Evolutionary conservation across 1,284 basidiomycete species (phyloP), one percentile per base, ranked within the genome.

Genomic region (Kwoniella shivajii): DNA sequence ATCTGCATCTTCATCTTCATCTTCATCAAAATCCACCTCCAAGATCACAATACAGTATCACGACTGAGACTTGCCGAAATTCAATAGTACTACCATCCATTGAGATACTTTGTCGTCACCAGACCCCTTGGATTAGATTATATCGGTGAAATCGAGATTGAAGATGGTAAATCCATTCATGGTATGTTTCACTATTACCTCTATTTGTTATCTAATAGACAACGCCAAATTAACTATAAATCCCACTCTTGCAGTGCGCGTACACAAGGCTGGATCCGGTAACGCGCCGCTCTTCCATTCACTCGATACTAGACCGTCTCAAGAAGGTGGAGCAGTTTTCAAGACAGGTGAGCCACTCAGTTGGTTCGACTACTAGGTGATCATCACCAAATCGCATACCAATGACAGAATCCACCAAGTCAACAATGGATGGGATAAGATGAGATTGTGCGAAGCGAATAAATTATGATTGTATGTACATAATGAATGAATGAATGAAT

Each of bases 91-190:
- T 74, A 74, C 60, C 70, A 71, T 53, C 72, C 72, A 7, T 47
- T 64, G 29, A 39, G 72, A 44, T 74, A 68, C 65, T 66, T 72
- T 37, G 67, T 62, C 20, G 69, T 72, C 39, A 46, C 46, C 22
- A 63, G 71, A 36, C 69, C 71, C 5, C 54, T 61, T 29, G 72
- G 69, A 18, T 34, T 67, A 45, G 72, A 70, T 49, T 71, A 70
- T 47, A 70, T 72, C 44, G 72, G 68, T 26, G 72, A 74, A 53
- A 63, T 74, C 42, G 71, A 72, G 57, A 66, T 72, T 38, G 69
- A 74, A 52, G 56, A 62, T 9, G 71, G 71, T 22, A 74, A 72
- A 56, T 64, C 54, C 30, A 71, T 72, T 44, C 72, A 72, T 58
- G 60, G 72, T 71, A 50, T 54, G 68, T 66, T 2, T 11, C 20